A percentile compares a stretch with the other conserved stretches of the same genome.
Evolutionary conservation across 2,329 filamentous ascomycete genomes (phyloP).

Genomic region (Colletotrichum lindemuthianum): DNA sequence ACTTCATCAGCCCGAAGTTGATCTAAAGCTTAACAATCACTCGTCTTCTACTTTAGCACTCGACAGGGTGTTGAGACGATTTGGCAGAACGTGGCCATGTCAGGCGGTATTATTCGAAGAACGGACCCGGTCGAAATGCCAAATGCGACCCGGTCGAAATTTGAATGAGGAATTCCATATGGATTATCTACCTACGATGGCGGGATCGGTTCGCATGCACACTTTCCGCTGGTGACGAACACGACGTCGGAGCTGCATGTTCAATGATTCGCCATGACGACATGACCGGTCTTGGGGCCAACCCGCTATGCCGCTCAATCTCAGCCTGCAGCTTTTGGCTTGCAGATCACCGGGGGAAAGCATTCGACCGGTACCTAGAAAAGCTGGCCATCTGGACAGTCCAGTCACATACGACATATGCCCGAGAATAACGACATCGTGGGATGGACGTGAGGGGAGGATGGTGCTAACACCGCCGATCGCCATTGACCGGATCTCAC

Average conservation of each 20-base stretch:
- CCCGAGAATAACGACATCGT: conserved; percentile 33
- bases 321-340: not conserved
- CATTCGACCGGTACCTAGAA: too few species aligned
- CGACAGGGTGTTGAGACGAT: too few species aligned
- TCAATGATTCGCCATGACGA: conserved; percentile 22
- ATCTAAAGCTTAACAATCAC: too few species aligned
- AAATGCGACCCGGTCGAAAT: not conserved
- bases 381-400: too few species aligned
- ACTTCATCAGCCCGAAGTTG: too few species aligned
- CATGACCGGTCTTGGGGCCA: conserved; percentile 13
- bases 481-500: not conserved
- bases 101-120: too few species aligned
- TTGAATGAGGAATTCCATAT: not conserved
- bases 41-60: too few species aligned
- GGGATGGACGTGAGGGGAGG: conserved; percentile 11
- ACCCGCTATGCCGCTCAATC: conserved; percentile 1
- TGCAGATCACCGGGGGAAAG: not conserved
- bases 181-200: conserved; percentile 3
- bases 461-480: conserved; percentile 7
- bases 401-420: conserved; percentile 24
- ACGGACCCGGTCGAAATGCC: too few species aligned
- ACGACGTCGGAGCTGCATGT: not conserved
- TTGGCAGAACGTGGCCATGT: too few species aligned
- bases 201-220: conserved; percentile 1
- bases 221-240: not conserved